These are phyloP conservation scores for Aspergillus fijiensis DNA, from an alignment of 2,329 filamentous ascomycete genomes.

Conservation along the genomic window DNA sequence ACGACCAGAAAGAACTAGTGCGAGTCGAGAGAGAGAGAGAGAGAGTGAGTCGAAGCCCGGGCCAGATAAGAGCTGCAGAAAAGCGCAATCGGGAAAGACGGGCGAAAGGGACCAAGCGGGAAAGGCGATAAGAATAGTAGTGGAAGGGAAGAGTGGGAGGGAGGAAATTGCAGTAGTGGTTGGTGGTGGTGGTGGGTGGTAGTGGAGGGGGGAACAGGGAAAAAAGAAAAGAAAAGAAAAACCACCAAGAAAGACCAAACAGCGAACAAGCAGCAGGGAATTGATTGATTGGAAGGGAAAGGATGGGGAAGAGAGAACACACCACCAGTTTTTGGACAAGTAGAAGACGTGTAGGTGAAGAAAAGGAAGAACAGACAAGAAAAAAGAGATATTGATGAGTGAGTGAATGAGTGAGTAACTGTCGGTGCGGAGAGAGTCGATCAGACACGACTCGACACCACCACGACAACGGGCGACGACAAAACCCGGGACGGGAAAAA, in stretches of 20 bases:
- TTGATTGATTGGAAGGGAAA: slow-evolving; percentile 3
- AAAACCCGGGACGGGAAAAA: too few species aligned
- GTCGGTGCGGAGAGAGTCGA: too few species aligned
- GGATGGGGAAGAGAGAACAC: not conserved
- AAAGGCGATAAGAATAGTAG: slow-evolving; percentile 11
- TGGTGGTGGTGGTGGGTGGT: not conserved
- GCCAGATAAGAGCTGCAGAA: slow-evolving; percentile 4
- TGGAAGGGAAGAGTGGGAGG: not conserved
- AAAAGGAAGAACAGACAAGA: too few species aligned
- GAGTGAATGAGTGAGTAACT: too few species aligned
- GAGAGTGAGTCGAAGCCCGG: not conserved
- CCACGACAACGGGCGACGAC: too few species aligned
- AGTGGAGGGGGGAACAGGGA: slow-evolving; percentile 3
- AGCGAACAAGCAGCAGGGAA: too few species aligned
- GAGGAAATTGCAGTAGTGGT: not conserved
- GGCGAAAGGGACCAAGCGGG: not conserved
- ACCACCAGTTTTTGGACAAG: too few species aligned
- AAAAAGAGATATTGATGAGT: too few species aligned
- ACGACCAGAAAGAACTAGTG: slow-evolving; percentile 5
- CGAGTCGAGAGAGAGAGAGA: not conserved
- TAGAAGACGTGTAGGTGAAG: not conserved
- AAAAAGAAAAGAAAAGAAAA: not conserved
- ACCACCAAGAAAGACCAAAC: not conserved
- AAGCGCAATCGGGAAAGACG: not conserved
- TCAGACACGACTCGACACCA: too few species aligned